Evolutionary conservation across 140 eudicot species (phyloP).

Genomic region (Ambrosia hybrid): DNA sequence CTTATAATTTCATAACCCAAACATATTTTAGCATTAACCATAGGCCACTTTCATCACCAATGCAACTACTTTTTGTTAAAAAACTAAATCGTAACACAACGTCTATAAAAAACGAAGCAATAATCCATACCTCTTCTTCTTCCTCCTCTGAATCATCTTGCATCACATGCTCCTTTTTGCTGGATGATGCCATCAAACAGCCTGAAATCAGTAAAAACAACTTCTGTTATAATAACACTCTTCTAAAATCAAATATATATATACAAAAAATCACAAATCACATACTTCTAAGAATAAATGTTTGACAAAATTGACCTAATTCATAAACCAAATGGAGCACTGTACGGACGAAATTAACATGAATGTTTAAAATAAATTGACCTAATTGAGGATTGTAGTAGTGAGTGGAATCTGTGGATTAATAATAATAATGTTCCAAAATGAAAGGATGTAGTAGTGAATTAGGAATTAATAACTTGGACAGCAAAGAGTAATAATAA

Average conservation of each 20-base stretch:
- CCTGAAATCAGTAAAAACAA: conserved; percentile 13
- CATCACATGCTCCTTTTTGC: conserved; percentile 31
- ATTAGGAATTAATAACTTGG: too few relatives aligned
- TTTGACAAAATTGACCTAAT: conserved; percentile 21
- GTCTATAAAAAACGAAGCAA: neutral
- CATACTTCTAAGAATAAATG: neutral
- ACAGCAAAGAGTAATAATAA: too few relatives aligned
- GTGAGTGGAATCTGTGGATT: too few relatives aligned
- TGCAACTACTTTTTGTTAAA: neutral
- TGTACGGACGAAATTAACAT: neutral
- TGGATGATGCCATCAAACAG: conserved; percentile 45
- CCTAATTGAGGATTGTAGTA: neutral
- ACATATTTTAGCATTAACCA: neutral
- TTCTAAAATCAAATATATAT: neutral
- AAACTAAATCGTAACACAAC: neutral
- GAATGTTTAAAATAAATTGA: neutral
- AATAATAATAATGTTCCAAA: too few relatives aligned
- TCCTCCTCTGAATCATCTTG: conserved; percentile 37
- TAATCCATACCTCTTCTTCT: conserved; percentile 36
- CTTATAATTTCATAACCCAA: too few relatives aligned
- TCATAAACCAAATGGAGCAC: conserved; percentile 6
- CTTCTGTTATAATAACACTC: neutral
- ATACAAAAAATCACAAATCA: neutral
- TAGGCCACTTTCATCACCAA: conserved; percentile 12
- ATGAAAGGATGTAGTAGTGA: too few relatives aligned